Base-by-base conservation (phyloP, 2,329 filamentous ascomycete genomes). In the Apiospora arundinis region DNA sequence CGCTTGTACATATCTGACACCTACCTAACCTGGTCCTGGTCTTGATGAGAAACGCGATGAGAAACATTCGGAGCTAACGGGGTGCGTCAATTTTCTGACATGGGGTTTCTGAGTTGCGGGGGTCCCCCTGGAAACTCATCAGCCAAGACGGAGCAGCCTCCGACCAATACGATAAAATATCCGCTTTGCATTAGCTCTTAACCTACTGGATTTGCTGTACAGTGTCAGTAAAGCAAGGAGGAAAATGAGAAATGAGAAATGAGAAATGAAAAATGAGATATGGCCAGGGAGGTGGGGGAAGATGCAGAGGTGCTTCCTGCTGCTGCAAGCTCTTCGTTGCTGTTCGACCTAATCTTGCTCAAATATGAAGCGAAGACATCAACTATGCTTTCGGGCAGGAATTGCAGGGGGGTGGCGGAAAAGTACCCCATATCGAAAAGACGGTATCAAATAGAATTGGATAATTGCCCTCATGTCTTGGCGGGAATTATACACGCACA, bases 71-170 rank as follows among this genome's bases (percentile, higher is more conserved):
- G 66, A 21, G 66, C 66, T 32, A 48, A 48, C 25, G 44, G 9
- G 25, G 44, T 45, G 66, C 66, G 66, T 48, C 66, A 28, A 44
- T 45, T 68, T 68, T 68, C 66, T 32, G 66, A 45, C 66, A 48
- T 68, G 66, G 66, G 66, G 66, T 46, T 21, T 45, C 66, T 68
- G 16, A 32, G 44, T 48, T 48, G 44, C 66, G 44, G 25, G 44
- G 66, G 66, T 23, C 66, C 66, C 66, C 66, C 44, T 45, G 28
- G 25, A 23, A 25, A 37, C 8, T 48, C 66, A 63, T 63, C 44
- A 68, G 66, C 66, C 66, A 68, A 68, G 66, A 48, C 66, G 66
- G 66, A 68, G 66, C 66, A 48, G 44, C 44, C 66, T 68, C 66
- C 66, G 66, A 68, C 66, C 66, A 68, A 48, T 68, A 63, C 32